These are phyloP conservation scores for Taphrina flavorubra DNA, from an alignment of 1,139 yeast species.

Conservation along the genomic window DNA sequence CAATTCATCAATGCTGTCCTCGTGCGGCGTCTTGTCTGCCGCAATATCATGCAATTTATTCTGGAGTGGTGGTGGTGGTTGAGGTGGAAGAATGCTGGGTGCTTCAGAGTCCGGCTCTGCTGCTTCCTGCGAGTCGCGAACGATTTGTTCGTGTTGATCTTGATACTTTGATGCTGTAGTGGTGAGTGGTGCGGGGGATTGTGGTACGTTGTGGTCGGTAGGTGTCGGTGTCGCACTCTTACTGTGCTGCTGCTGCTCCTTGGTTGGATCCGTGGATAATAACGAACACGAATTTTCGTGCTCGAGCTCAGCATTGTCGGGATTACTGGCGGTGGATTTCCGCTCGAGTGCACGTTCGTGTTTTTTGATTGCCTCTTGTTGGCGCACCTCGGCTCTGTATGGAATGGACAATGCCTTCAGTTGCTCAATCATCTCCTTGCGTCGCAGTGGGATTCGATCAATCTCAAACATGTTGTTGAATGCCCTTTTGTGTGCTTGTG, in stretches of 20 bases:
- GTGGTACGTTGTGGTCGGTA: neutral
- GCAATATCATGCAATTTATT: conserved; percentile 1
- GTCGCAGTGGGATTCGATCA: conserved; percentile 29
- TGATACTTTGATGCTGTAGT: neutral
- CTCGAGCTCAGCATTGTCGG: conserved; percentile 1
- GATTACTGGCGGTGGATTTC: neutral
- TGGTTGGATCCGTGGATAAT: conserved; percentile 9
- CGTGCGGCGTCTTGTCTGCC: conserved; percentile 5
- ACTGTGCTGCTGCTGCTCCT: neutral
- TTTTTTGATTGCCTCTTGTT: neutral
- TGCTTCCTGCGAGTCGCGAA: conserved; percentile 6
- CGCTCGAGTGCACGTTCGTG: conserved; percentile 14
- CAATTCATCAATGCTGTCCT: conserved; percentile 25
- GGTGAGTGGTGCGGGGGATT: neutral
- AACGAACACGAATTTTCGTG: conserved; percentile 7
- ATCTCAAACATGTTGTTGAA: conserved; percentile 24
- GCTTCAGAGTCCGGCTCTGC: conserved; percentile 11
- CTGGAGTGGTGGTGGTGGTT: neutral
- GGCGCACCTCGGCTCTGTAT: conserved; percentile 16
- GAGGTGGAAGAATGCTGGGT: too few relatives aligned
- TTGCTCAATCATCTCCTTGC: conserved; percentile 34
- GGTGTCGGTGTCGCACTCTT: conserved; percentile 5
- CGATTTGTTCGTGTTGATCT: neutral
- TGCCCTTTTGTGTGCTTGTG: conserved; percentile 20
- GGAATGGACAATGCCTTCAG: conserved; percentile 9